phyloP scores from a whole-genome alignment of 495 filamentous ascomycete species.

The Aeminium ludgeri region DNA sequence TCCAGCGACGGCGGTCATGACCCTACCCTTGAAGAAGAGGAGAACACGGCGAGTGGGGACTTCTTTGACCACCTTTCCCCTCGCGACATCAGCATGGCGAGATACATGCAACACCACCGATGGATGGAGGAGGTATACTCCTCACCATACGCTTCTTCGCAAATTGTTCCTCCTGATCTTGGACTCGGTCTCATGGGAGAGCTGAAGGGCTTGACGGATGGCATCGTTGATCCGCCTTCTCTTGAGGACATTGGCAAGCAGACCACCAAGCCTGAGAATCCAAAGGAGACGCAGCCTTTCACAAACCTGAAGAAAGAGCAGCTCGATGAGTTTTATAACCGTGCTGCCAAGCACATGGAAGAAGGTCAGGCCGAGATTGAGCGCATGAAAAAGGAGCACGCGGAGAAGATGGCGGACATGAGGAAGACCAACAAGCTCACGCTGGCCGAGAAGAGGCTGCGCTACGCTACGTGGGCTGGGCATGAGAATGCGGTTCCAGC shows the following conservation, averaged over 20 bases:
- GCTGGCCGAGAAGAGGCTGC: slow-evolving; percentile 21
- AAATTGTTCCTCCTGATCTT: slow-evolving; percentile 76
- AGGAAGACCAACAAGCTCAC: slow-evolving; percentile 34
- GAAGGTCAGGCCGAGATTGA: slow-evolving; percentile 64
- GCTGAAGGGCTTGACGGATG: slow-evolving; percentile 62
- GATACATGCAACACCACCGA: slow-evolving; percentile 89
- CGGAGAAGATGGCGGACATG: slow-evolving; percentile 51
- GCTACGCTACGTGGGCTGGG: slow-evolving; percentile 15
- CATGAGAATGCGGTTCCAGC: slow-evolving; percentile 6
- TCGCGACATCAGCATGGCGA: slow-evolving; percentile 64
- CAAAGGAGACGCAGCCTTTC: slow-evolving; percentile 18
- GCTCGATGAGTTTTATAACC: slow-evolving; percentile 54
- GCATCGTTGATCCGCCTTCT: slow-evolving; percentile 51
- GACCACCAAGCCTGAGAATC: slow-evolving; percentile 31
- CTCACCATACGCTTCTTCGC: slow-evolving; percentile 62
- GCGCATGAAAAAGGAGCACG: slow-evolving; percentile 62
- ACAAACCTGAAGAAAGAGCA: slow-evolving; percentile 14
- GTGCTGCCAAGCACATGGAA: slow-evolving; percentile 45
- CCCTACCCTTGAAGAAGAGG: slow-evolving; percentile 61
- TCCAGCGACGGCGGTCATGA: slow-evolving; percentile 26
- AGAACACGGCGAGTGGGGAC: slow-evolving; percentile 71
- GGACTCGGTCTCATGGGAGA: slow-evolving; percentile 76
- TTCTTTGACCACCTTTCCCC: slow-evolving; percentile 75
- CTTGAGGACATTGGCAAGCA: slow-evolving; percentile 22
- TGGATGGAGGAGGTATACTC: slow-evolving; percentile 98